Evolutionary conservation across 2,329 filamentous ascomycete genomes (phyloP).

Genomic region (Ilyonectria destructans): DNA sequence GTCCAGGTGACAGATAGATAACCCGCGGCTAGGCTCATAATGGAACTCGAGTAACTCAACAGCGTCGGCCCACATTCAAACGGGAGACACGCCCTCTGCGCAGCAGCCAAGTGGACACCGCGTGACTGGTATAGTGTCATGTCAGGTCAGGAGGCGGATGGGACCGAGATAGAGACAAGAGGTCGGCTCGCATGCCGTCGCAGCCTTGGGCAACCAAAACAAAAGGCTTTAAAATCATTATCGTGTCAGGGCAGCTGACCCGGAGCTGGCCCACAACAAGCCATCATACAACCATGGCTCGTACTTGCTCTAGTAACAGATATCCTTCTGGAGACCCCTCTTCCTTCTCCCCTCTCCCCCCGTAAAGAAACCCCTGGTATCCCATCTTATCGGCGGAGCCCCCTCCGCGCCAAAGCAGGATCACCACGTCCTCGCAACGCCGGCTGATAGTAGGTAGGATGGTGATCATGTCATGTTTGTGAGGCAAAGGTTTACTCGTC

Average conservation of each 20-base stretch:
- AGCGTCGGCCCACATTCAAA: neutral
- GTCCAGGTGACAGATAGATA: neutral
- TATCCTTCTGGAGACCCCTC: conserved; percentile 25
- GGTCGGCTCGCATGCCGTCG: neutral
- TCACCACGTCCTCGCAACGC: conserved; percentile 37
- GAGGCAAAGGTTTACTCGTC: conserved; percentile 52
- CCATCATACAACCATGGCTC: conserved; percentile 22
- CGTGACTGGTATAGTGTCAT: neutral
- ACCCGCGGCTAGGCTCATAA: neutral
- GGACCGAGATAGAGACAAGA: neutral
- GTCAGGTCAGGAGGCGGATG: neutral
- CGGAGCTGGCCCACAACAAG: conserved; percentile 26
- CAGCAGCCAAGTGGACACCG: neutral
- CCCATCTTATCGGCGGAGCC: conserved; percentile 36
- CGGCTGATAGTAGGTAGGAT: conserved; percentile 38
- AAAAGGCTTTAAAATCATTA: conserved; percentile 36
- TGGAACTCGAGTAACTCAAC: no score
- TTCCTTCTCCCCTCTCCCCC: conserved; percentile 12
- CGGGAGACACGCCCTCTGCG: neutral
- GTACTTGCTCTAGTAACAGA: conserved; percentile 28
- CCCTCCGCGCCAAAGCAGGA: conserved; percentile 34
- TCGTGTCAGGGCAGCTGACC: conserved; percentile 25
- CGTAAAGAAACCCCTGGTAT: conserved; percentile 37
- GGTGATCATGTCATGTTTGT: conserved; percentile 33
- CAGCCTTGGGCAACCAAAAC: conserved; percentile 18